Evolutionary conservation across 176 grass and related monocot genomes (phyloP), one percentile per base, ranked within the genome.

Genomic region (Musa itinerans): DNA sequence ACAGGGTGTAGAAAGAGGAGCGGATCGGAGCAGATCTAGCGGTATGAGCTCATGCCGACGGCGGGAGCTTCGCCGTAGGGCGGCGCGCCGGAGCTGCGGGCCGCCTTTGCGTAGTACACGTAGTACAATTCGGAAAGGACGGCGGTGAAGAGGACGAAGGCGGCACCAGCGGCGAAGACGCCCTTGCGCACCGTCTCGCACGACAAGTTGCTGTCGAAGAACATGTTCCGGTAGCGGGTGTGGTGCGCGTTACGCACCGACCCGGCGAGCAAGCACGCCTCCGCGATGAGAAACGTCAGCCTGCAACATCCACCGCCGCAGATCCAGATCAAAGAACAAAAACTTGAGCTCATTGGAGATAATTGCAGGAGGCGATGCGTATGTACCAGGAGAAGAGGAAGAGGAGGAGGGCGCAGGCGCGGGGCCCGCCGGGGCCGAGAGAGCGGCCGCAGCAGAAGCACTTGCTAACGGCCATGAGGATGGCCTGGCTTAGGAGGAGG

Each of bases 401-500:
- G 56, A 91, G 21, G 86, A 96, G 88, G 86, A 78, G 83, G 63
- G 89, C 85, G 74, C 50, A 89, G 2, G 80, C 79, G 52, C 93
- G 83, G 25, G 88, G 74, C 1, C 86, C 82, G 1, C 93, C 79
- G 3, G 92, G 89, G 21, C 76, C 69, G 73, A 90, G 78, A 0
- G 85, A 49, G 19, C 79, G 81, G 71, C 93, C 93, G 83, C 90
- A 96, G 89, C 93, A 96, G 93, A 92, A 96, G 86, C 90, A 96
- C 10, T 72, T 80, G 27, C 12, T 90, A 50, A 26, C 76, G 16
- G 23, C 53, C 93, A 90, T 90, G 50, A 84, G 76, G 11, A 88
- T 61, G 22, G 65, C 74, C 85, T 97, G 93, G 11, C 74, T 73
- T 13, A 74, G 68, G 1, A 92, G 72, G 71, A 96, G 80, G 61